Base-by-base conservation (phyloP, 2,329 filamentous ascomycete species). In the Paecilomyces formosus region DNA sequence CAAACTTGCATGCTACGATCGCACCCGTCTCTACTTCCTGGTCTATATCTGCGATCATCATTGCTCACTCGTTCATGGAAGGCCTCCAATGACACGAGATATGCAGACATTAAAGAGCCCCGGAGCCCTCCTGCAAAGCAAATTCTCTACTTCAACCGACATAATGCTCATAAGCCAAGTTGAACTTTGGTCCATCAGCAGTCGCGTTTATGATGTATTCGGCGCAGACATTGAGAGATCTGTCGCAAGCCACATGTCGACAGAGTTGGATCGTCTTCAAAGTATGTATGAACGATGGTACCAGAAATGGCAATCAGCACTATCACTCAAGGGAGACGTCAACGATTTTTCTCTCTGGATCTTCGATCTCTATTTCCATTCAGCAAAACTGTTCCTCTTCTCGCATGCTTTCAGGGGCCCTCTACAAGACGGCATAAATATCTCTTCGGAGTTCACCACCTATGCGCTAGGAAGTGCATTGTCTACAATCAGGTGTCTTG, bases 31-130 rank as follows among this genome's bases (percentile, higher is more conserved):
- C 21, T 76, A 73, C 62, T 74, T 70, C 55, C 66, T 75, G n/a
- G 70, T 76, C 7, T 76, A 71, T 55, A 61, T 75, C 3, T 75
- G 72, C 58, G 74, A 76, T 59, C 74, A 76, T 59, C 74, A 76
- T 52, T 74, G 69, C 61, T 71, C 67, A 21, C 66, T 76, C 11
- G 65, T 67, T 7, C 74, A 72, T 50, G 72, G 73, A 7, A 61
- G 73, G 51, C 73, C 73, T 7, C 73, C 73, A 5, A 66, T 76
- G 64, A 74, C 72, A 28, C 62, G 68, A 39, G 68, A 73, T 45
- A 68, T 69, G 55, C 63, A 68, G 35, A 60, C 71, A 2, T 67
- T 75, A 28, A 64, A 64, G 56, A 64, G 62, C 9, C 63, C 66
- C 8, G 59, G 66, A 30, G 61, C 63, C 15, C 74, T 75, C 54